Conservation (phyloP, 106 monocot species). For the Apostasia ramifera region DNA sequence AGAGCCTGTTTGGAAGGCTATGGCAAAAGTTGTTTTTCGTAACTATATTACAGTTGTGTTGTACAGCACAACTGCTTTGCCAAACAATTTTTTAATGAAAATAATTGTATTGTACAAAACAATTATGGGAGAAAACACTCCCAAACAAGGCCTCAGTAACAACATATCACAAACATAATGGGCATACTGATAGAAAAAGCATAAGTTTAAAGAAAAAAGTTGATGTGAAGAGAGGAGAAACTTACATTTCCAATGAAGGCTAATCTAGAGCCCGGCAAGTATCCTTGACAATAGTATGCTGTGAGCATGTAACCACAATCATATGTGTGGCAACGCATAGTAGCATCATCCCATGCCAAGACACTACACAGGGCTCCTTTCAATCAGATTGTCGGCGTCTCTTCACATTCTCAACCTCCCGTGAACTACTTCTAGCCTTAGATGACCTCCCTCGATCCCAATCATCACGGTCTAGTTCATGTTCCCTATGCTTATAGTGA, state of each 20-base stretch:
- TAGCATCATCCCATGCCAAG: constrained; percentile 1
- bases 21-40: too few relatives aligned
- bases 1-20: too few relatives aligned
- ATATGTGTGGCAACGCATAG: neutral
- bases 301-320: constrained; percentile 2
- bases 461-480: constrained; percentile 43
- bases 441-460: constrained; percentile 70
- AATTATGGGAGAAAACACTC: too few relatives aligned
- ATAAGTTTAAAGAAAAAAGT: neutral
- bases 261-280: constrained; percentile 17
- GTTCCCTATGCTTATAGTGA: constrained; percentile 51
- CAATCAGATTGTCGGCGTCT: constrained; percentile 52
- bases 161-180: too few relatives aligned
- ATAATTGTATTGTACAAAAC: too few relatives aligned
- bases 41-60: too few relatives aligned
- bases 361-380: constrained; percentile 7
- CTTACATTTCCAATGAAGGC: constrained; percentile 13
- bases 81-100: too few relatives aligned
- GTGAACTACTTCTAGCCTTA: constrained; percentile 51
- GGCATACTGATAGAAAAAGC: too few relatives aligned
- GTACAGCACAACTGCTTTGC: too few relatives aligned
- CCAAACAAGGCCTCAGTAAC: too few relatives aligned
- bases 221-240: constrained; percentile 1
- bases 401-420: constrained; percentile 77
- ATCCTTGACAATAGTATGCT: constrained; percentile 6